These are phyloP conservation scores for Emmonsia crescens DNA, from an alignment of 2,329 filamentous ascomycete species.

Conservation along the genomic window DNA sequence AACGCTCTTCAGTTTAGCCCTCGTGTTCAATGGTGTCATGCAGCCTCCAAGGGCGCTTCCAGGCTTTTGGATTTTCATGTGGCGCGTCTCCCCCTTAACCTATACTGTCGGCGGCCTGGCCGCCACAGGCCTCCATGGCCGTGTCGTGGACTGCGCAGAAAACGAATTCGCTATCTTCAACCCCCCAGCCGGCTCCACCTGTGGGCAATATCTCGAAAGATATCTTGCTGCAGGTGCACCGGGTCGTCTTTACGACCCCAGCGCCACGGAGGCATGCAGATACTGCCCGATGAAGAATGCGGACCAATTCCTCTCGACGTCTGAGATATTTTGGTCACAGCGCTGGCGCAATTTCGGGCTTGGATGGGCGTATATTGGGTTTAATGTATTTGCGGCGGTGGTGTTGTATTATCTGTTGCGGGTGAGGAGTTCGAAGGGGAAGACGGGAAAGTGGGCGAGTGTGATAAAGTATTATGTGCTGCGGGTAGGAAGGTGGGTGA, in stretches of 20 bases:
- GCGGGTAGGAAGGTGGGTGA: slow-evolving; percentile 6
- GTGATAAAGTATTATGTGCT: slow-evolving; percentile 9
- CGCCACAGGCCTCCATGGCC: slow-evolving; percentile 57
- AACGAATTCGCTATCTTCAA: slow-evolving; percentile 62
- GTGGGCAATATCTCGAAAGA: slow-evolving; percentile 45
- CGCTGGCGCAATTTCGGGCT: slow-evolving; percentile 61
- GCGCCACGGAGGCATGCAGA: slow-evolving; percentile 41
- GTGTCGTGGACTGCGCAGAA: slow-evolving; percentile 51
- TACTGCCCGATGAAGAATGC: slow-evolving; percentile 34
- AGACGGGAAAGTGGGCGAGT: slow-evolving; percentile 7
- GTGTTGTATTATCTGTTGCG: slow-evolving; percentile 43
- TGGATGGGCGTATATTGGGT: slow-evolving; percentile 48
- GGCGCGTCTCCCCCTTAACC: slow-evolving; percentile 69
- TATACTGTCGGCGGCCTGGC: slow-evolving; percentile 69
- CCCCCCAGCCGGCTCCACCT: slow-evolving; percentile 49
- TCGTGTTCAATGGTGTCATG: slow-evolving; percentile 66
- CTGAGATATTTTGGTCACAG: slow-evolving; percentile 45
- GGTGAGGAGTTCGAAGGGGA: slow-evolving; percentile 15
- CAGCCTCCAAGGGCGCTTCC: slow-evolving; percentile 53
- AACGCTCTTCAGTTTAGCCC: slow-evolving; percentile 58
- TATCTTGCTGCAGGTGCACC: slow-evolving; percentile 40
- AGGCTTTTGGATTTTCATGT: slow-evolving; percentile 76
- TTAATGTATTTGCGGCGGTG: slow-evolving; percentile 48
- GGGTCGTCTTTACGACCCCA: slow-evolving; percentile 44
- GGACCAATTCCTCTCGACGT: slow-evolving; percentile 32